Evolutionary conservation across 2,329 filamentous ascomycete genomes (phyloP), one percentile per base, ranked within the genome.

Genomic region (Lachnellula cervina): DNA sequence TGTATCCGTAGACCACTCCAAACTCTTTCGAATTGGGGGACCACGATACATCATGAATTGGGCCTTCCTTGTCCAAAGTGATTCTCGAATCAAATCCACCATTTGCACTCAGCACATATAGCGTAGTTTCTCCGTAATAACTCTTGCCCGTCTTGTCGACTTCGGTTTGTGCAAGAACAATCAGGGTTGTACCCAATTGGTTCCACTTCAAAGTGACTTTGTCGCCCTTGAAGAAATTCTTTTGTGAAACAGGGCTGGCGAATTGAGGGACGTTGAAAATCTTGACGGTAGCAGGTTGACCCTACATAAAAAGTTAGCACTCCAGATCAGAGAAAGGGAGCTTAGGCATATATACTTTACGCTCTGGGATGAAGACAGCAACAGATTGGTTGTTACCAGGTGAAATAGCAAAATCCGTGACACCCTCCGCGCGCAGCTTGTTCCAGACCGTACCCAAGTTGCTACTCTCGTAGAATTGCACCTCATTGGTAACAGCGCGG

Each of bases 131-230:
- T 70, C 94, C 94, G 67, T 99, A 99, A 77, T 99, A 99, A 75
- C 90, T 97, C 84, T 97, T 97, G 74, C 95, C 95, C 56, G 91
- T 91, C 77, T 94, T 95, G 76, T 99, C 94, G 52, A 97, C 94
- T 61, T 99, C 94, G 34, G 94, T 99, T 77, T 97, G 92, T 54
- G 94, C 93, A 68, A 99, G 83, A 63, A 97, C 93, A 68, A 99
- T 88, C 70, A 97, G 75, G 71, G 87, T 93, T 38, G 92, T 96
- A 52, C 94, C 94, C 59, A 90, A 80, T 64, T 87, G 83, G 75
- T 99, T 99, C 94, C 94, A 99, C 78, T 97, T 97, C 70, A 99
- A 78, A 74, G 97, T 91, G 48, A 99, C 93, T 78, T 97, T 97
- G 79, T 99, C 94, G 61, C 92, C 92, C 78, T 99, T 99, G 84